Conservation (phyloP, 768 basidiomycete genomes). For the Pleurotus cornucopiae region DNA sequence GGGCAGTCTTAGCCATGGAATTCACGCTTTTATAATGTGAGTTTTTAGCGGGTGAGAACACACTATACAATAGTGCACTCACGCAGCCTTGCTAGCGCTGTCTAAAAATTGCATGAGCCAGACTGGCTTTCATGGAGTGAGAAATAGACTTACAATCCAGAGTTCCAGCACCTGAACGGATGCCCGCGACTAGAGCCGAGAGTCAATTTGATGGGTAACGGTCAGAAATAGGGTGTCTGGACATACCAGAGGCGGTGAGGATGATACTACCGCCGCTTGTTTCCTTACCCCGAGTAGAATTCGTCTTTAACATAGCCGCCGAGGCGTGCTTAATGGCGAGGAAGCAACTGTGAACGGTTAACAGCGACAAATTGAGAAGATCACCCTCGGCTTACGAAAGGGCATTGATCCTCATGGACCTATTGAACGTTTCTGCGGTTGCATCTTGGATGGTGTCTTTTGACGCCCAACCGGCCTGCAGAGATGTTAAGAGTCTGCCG, state of each 20-base stretch:
- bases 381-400: slow-evolving; percentile 37
- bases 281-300: slow-evolving; percentile 65
- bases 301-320: slow-evolving; percentile 69
- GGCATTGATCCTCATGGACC: slow-evolving; percentile 73
- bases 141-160: slow-evolving; percentile 61
- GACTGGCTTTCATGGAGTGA: slow-evolving; percentile 6
- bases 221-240: not conserved
- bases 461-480: slow-evolving; percentile 65
- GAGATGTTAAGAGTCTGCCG: not conserved
- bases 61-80: slow-evolving; percentile 22
- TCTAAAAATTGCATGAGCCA: slow-evolving; percentile 38
- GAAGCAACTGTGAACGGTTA: slow-evolving; percentile 60
- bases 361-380: not conserved
- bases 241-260: slow-evolving; percentile 77
- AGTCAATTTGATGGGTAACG: not conserved
- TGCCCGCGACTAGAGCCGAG: slow-evolving; percentile 59
- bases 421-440: slow-evolving; percentile 64
- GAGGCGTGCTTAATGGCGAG: slow-evolving; percentile 86
- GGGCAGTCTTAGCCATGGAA: slow-evolving; percentile 78
- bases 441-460: slow-evolving; percentile 43
- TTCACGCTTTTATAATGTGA: slow-evolving; percentile 56
- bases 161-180: slow-evolving; percentile 78
- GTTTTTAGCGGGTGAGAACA: not conserved
- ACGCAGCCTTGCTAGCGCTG: slow-evolving; percentile 93
- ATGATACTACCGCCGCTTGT: slow-evolving; percentile 78